These are phyloP conservation scores for Solanum commersonii DNA, from an alignment of 257 asterid species.

Conservation along the genomic window DNA sequence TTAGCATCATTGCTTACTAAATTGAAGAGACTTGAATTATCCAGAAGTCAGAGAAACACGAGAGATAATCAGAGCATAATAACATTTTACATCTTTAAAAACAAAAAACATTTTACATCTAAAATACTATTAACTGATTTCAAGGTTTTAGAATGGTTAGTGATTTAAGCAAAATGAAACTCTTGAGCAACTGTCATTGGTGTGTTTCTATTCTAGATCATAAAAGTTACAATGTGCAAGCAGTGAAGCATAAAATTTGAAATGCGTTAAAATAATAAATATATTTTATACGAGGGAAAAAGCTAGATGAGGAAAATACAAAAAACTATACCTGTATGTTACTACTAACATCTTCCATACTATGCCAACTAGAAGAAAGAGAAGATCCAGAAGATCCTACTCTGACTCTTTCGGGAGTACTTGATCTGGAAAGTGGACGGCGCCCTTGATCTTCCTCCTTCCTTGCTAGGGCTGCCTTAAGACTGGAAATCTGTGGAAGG, in stretches of 20 bases:
- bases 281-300: neutral
- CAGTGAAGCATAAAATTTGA: neutral
- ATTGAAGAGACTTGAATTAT: neutral
- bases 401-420: constrained; percentile 44
- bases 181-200: neutral
- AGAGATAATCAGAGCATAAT: neutral
- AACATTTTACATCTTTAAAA: neutral
- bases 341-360: constrained; percentile 11
- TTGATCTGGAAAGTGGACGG: constrained; percentile 16
- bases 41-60: neutral
- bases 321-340: constrained; percentile 7
- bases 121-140: neutral
- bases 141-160: neutral
- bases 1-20: neutral
- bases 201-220: neutral
- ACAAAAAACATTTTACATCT: neutral
- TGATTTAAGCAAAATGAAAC: neutral
- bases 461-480: constrained; percentile 60
- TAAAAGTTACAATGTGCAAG: neutral
- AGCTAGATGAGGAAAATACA: neutral
- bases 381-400: constrained; percentile 30
- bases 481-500: constrained; percentile 45
- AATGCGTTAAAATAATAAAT: neutral
- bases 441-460: constrained; percentile 41
- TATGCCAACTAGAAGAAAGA: constrained; percentile 35